These are phyloP conservation scores for Endotrypanum monterogeii DNA, from an alignment of 208 protist genomes.

Conservation along the genomic window DNA sequence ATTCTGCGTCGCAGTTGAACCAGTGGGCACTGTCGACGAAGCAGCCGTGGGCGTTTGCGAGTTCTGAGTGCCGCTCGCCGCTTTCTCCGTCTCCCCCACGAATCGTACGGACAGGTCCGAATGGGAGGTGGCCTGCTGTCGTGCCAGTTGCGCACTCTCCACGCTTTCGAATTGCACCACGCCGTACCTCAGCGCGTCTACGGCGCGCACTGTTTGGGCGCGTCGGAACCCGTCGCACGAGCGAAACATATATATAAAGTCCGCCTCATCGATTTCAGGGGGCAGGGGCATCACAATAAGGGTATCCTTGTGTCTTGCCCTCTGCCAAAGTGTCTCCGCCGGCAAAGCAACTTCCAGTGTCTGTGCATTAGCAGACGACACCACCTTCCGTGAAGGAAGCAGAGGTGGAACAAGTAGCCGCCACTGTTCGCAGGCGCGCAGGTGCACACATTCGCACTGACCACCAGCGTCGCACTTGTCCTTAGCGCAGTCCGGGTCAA, in stretches of 20 bases:
- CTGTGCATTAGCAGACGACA: not conserved
- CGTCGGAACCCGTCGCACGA: slow-evolving; percentile 28
- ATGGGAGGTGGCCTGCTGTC: slow-evolving; percentile 16
- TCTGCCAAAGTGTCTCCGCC: slow-evolving; percentile 24
- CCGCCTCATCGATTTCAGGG: slow-evolving; percentile 24
- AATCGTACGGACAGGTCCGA: slow-evolving; percentile 12
- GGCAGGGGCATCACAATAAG: slow-evolving; percentile 22
- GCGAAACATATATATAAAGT: slow-evolving; percentile 38
- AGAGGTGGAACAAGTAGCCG: slow-evolving; percentile 27
- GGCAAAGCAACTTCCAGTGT: not conserved
- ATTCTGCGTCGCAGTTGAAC: not conserved
- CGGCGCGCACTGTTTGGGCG: slow-evolving; percentile 31
- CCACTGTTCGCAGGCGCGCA: slow-evolving; percentile 31
- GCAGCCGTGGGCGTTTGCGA: no score
- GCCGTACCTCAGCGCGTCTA: slow-evolving; percentile 26
- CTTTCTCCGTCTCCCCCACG: not conserved
- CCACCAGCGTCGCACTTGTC: slow-evolving; percentile 27
- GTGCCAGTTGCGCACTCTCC: slow-evolving; percentile 13
- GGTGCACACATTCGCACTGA: slow-evolving; percentile 18
- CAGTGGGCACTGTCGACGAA: not conserved
- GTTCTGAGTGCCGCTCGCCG: not conserved
- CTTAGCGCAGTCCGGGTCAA: slow-evolving; percentile 3
- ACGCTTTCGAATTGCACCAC: slow-evolving; percentile 30
- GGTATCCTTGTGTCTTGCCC: slow-evolving; percentile 15
- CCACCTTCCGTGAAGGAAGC: slow-evolving; percentile 7